Evolutionary conservation across 345 rosid species (phyloP).

Genomic region (Eucalyptus globulus): DNA sequence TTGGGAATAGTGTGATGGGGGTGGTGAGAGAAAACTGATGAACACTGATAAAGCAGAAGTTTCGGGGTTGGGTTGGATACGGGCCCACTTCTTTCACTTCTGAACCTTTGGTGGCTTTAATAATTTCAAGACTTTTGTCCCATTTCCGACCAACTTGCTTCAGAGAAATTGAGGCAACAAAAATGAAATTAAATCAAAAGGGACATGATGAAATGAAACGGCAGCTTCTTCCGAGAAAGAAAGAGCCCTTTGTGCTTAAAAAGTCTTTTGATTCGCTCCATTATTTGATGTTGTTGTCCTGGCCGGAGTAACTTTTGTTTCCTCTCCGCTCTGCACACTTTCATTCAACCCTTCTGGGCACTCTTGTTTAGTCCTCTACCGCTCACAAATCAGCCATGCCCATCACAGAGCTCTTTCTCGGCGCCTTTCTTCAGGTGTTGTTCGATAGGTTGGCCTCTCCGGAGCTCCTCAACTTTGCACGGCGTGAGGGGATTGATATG

Average conservation of each 20-base stretch:
- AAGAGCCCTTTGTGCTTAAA: not conserved
- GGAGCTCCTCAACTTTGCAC: not conserved
- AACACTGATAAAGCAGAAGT: too few species aligned
- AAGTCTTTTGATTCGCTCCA: not conserved
- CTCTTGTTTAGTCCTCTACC: not conserved
- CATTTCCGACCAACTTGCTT: not conserved
- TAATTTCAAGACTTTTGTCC: not conserved
- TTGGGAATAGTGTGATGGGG: too few species aligned
- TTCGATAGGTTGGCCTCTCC: not conserved
- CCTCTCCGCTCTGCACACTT: not conserved
- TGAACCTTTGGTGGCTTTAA: too few species aligned
- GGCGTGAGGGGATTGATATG: not conserved
- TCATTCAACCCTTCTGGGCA: accelerated
- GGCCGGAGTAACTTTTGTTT: not conserved
- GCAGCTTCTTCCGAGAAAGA: not conserved
- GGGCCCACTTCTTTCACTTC: too few species aligned
- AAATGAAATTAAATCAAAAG: too few species aligned
- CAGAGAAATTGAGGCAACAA: too few species aligned
- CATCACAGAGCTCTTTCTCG: not conserved
- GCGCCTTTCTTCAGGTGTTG: not conserved
- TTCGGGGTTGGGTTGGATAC: too few species aligned
- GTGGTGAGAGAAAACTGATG: too few species aligned
- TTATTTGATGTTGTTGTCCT: not conserved
- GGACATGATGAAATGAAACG: too few species aligned
- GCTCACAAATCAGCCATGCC: not conserved